Conservation (phyloP, 1,139 yeast species). For the Yamadazyma kanchanaburiensis region DNA sequence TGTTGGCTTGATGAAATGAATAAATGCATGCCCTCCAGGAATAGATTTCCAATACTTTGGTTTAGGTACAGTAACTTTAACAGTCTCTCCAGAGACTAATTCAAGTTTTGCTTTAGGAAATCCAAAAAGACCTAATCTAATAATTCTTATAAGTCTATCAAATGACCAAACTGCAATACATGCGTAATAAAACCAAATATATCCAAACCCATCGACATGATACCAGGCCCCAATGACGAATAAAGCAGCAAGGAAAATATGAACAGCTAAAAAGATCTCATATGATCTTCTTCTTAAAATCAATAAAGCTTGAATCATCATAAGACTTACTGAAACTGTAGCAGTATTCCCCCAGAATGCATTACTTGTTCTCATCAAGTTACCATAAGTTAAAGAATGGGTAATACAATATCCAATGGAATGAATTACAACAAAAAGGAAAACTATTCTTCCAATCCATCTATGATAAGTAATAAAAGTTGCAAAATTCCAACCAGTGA, state of each 20-base stretch:
- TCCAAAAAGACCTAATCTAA: constrained; percentile 34
- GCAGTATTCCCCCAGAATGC: constrained; percentile 30
- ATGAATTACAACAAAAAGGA: constrained; percentile 27
- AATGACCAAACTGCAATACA: constrained; percentile 41
- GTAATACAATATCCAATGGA: constrained; percentile 36
- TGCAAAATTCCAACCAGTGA: constrained; percentile 35
- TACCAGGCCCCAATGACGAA: constrained; percentile 43
- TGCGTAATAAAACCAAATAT: constrained; percentile 35
- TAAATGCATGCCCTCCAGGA: constrained; percentile 53
- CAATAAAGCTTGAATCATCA: constrained; percentile 36
- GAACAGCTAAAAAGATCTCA: constrained; percentile 39
- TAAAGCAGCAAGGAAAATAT: constrained; percentile 38
- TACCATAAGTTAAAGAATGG: constrained; percentile 11
- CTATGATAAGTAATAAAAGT: constrained; percentile 37
- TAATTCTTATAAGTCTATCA: constrained; percentile 39
- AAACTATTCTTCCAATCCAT: constrained; percentile 34
- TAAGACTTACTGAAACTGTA: constrained; percentile 24
- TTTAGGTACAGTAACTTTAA: constrained; percentile 37
- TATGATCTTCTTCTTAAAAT: constrained; percentile 40
- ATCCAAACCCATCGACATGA: constrained; percentile 41
- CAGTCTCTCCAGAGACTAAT: constrained; percentile 35
- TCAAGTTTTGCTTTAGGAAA: constrained; percentile 32
- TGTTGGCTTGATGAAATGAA: constrained; percentile 37
- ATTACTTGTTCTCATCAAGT: constrained; percentile 17
- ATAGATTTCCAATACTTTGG: constrained; percentile 38